phyloP scores from a whole-genome alignment of 345 rosid species.

The Odontarrhena argentea region DNA sequence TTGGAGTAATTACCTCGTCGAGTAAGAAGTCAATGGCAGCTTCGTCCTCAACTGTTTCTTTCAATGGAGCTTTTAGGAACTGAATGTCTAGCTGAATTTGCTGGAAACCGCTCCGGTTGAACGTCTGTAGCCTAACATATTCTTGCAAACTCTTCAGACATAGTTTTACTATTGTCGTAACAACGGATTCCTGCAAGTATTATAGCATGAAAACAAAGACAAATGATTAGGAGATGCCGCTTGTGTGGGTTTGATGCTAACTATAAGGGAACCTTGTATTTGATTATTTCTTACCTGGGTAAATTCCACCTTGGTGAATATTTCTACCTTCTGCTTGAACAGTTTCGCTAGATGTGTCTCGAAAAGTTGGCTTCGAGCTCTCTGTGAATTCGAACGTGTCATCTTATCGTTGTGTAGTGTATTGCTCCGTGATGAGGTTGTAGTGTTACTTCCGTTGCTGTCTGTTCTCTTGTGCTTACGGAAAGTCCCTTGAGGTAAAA shows the following conservation, averaged over 20 bases:
- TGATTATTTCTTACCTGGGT: slow-evolving; percentile 63
- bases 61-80: slow-evolving; percentile 72
- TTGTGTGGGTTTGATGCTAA: background rate
- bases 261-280: slow-evolving; percentile 4
- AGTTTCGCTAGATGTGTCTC: slow-evolving; percentile 98
- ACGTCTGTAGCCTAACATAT: slow-evolving; percentile 88
- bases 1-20: slow-evolving; percentile 68
- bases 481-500: slow-evolving; percentile 73
- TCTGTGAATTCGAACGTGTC: slow-evolving; percentile 67
- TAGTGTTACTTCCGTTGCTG: slow-evolving; percentile 84
- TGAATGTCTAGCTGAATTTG: slow-evolving; percentile 97
- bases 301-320: slow-evolving; percentile 90
- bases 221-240: background rate
- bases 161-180: slow-evolving; percentile 69
- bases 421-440: slow-evolving; percentile 82
- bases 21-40: slow-evolving; percentile 90
- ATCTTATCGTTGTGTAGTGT: slow-evolving; percentile 78
- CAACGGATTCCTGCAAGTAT: slow-evolving; percentile 79
- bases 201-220: background rate
- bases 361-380: slow-evolving; percentile 92
- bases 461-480: slow-evolving; percentile 85
- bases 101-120: slow-evolving; percentile 95
- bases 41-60: slow-evolving; percentile 78
- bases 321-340: slow-evolving; percentile 97
- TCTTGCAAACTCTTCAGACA: slow-evolving; percentile 94